Evolutionary conservation across 257 asterid species (phyloP).

Genomic region (Fraxinus anomala): DNA sequence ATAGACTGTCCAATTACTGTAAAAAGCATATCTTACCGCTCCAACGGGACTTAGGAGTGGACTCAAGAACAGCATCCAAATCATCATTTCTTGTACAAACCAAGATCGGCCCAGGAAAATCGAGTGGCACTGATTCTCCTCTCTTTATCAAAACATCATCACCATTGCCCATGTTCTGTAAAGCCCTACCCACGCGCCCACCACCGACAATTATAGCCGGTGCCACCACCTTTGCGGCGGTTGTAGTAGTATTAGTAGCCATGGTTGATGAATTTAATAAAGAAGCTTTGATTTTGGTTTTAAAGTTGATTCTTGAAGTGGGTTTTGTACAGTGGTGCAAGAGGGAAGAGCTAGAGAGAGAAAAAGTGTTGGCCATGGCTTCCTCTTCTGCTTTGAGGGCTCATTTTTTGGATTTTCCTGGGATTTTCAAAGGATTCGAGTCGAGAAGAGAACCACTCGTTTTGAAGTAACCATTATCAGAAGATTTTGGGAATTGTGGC

Average conservation of each 20-base stretch:
- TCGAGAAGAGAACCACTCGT: constrained; percentile 68
- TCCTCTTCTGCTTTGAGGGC: constrained; percentile 38
- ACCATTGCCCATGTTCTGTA: constrained; percentile 89
- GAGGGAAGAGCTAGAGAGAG: constrained; percentile 54
- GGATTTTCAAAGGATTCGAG: constrained; percentile 40
- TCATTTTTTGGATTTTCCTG: constrained; percentile 37
- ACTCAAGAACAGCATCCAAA: constrained; percentile 81
- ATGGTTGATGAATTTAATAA: constrained; percentile 43
- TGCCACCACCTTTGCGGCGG: constrained; percentile 48
- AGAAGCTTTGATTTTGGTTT: constrained; percentile 42
- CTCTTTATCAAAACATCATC: constrained; percentile 74
- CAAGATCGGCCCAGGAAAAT: constrained; percentile 77
- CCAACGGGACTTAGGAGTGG: constrained; percentile 88
- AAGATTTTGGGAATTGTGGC: constrained; percentile 9
- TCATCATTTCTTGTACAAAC: constrained; percentile 97
- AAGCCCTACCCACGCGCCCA: constrained; percentile 91
- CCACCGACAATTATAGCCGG: constrained; percentile 95
- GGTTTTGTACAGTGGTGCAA: constrained; percentile 39
- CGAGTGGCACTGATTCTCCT: constrained; percentile 82
- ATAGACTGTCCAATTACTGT: background rate
- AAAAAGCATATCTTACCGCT: constrained; percentile 55
- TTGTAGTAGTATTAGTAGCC: constrained; percentile 30
- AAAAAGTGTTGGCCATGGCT: constrained; percentile 43
- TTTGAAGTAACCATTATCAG: constrained; percentile 42
- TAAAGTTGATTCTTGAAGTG: constrained; percentile 36